A percentile compares a stretch with the other conserved stretches of the same genome.
These are phyloP conservation scores for Endoconidiophora laricicola DNA, from an alignment of 2,329 filamentous ascomycete species.

Conservation along the genomic window DNA sequence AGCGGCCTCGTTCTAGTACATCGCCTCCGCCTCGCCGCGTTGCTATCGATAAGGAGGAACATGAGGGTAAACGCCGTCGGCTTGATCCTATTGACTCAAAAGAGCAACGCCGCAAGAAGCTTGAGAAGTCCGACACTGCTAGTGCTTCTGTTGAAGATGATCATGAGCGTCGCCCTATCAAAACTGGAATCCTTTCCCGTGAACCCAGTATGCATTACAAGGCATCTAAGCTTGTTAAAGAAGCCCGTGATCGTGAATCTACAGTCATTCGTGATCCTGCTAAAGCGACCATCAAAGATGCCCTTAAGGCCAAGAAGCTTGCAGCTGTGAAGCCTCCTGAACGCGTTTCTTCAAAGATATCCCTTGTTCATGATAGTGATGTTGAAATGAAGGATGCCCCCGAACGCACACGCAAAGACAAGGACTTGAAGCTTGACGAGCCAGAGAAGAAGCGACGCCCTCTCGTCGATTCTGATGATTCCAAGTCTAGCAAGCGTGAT, in stretches of 20 bases:
- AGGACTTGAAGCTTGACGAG: conserved; percentile 20
- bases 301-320: conserved; percentile 26
- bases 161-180: conserved; percentile 25
- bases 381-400: conserved; percentile 35
- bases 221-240: conserved; percentile 13
- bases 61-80: conserved; percentile 42
- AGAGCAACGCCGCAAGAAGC: conserved; percentile 5
- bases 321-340: conserved; percentile 7
- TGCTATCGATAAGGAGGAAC: conserved; percentile 34
- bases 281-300: conserved; percentile 23
- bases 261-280: conserved; percentile 3
- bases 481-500: conserved; percentile 21
- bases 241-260: conserved; percentile 10
- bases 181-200: conserved; percentile 15
- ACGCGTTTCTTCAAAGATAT: conserved; percentile 18
- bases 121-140: conserved; percentile 21
- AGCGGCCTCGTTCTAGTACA: conserved; percentile 41
- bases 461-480: conserved; percentile 22
- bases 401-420: conserved; percentile 14
- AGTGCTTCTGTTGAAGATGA: conserved; percentile 27
- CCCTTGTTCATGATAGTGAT: conserved; percentile 31
- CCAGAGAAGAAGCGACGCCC: conserved; percentile 22
- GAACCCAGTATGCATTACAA: conserved; percentile 6
- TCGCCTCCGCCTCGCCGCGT: conserved; percentile 38
- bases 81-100: conserved; percentile 27